phyloP scores from a whole-genome alignment of 805 yeast species.

The Blastobotrys terrestris region DNA sequence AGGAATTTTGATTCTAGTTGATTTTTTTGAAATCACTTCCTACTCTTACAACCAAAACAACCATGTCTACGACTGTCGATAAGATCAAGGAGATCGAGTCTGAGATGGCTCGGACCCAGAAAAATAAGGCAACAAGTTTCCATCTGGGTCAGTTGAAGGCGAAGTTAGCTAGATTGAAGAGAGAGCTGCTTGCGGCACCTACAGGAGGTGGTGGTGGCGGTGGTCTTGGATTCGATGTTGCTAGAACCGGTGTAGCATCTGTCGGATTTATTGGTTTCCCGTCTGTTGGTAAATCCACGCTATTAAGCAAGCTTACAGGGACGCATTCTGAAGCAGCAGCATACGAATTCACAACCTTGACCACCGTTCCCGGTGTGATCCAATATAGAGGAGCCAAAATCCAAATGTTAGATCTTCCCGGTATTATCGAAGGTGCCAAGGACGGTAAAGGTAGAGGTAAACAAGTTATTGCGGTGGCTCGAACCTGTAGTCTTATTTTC shows the following conservation, averaged over 20 bases:
- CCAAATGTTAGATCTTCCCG: constrained; percentile 97
- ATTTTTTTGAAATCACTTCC: too few relatives aligned
- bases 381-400: constrained; percentile 95
- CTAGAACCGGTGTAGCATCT: constrained; percentile 96
- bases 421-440: constrained; percentile 95
- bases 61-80: constrained; percentile 63
- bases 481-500: constrained; percentile 90
- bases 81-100: constrained; percentile 63
- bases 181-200: constrained; percentile 75
- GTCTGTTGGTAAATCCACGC: constrained; percentile 75
- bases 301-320: constrained; percentile 84
- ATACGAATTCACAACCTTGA: constrained; percentile 93
- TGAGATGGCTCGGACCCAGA: constrained; percentile 97
- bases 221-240: constrained; percentile 95
- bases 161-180: constrained; percentile 86
- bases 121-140: constrained; percentile 94
- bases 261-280: constrained; percentile 99
- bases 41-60: too few relatives aligned
- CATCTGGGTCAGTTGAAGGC: constrained; percentile 98
- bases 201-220: constrained; percentile 81
- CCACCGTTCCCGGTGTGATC: constrained; percentile 96
- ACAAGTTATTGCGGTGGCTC: constrained; percentile 98
- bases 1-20: too few relatives aligned
- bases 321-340: constrained; percentile 95
- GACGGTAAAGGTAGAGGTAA: constrained; percentile 98